Base-by-base conservation (phyloP, 805 yeast species). In the Schwanniomyces polymorphus region DNA sequence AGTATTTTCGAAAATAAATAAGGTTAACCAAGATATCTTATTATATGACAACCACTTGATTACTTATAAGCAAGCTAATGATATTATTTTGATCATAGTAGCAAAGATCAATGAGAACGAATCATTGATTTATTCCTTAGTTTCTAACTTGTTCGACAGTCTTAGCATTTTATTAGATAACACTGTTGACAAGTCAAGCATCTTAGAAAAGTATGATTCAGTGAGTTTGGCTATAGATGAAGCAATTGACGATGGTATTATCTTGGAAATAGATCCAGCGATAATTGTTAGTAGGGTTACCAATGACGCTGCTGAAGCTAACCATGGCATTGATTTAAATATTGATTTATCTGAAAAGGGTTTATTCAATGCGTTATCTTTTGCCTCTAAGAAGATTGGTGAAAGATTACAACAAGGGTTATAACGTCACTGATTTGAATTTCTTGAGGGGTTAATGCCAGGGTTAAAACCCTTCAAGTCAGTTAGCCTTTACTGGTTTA, bases 231-330 rank as follows among this genome's bases (percentile, higher is more conserved):
- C 95, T 4, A 80, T 91, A 38, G 99, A 94, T 66, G 98, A 94
- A 69, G 79, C 95, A 8, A 76, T 94, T 42, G 99, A 94, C 63
- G 96, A 91, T 63, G 99, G 98, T 35, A 82, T 94, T 53, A 83
- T 94, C 47, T 77, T 94, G 56, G 97, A 94, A 66, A 86, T 91
- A 25, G 97, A 94, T 60, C 84, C 96, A 5, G 81, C 86, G 29
- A 83, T 88, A 37, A 88, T 94, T 56, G 91, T 92, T 2, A 81
- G 95, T 12, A 81, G 99, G 69, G 97, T 91, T 23, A 88, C 98
- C n/a, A 81, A 82, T 49, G 84, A 94, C 27, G 96, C 97, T 40
- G 68, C 57, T 27, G 53, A 53, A 18, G 51, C 61, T n/a, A 56
- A 53, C 43, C 58, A 56, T 38, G 51, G 82, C 28, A 82, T 78